Evolutionary conservation across 371 early-diverging fungal species (phyloP).

Genomic region (Apophysomyces trapeziformis): DNA sequence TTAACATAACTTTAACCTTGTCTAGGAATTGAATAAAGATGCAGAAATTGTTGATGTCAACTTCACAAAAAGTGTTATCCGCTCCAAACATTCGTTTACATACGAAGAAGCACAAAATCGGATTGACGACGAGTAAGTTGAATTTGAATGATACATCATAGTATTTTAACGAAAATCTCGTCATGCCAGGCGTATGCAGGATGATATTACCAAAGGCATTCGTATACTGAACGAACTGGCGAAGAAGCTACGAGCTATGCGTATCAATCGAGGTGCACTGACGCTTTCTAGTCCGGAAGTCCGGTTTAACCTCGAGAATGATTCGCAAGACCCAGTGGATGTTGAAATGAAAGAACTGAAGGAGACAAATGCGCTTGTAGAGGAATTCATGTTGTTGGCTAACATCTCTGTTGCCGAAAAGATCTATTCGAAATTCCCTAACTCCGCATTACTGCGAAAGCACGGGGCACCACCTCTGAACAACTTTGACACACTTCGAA

Average conservation of each 20-base stretch:
- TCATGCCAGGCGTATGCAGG: conserved; percentile 63
- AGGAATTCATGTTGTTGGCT: conserved; percentile 99
- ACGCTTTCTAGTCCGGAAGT: conserved; percentile 90
- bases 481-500: conserved; percentile 78
- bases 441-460: conserved; percentile 89
- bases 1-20: conserved; percentile 1
- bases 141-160: neutral
- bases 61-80: conserved; percentile 91
- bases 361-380: conserved; percentile 96
- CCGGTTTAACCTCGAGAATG: conserved; percentile 84
- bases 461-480: conserved; percentile 80
- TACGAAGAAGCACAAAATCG: conserved; percentile 98
- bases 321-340: conserved; percentile 90
- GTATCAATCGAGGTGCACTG: conserved; percentile 82
- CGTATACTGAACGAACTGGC: conserved; percentile 86
- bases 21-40: conserved; percentile 70
- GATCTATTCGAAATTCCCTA: conserved; percentile 89
- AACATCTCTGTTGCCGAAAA: conserved; percentile 97
- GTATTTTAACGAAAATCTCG: neutral
- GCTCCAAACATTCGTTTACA: conserved; percentile 92
- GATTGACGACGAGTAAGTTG: conserved; percentile 80
- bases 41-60: conserved; percentile 78
- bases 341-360: conserved; percentile 88
- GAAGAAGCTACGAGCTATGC: conserved; percentile 78
- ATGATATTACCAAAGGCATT: conserved; percentile 84